phyloP scores from a whole-genome alignment of 352 stramenopile genomes.

The Bremia lactucae region DNA sequence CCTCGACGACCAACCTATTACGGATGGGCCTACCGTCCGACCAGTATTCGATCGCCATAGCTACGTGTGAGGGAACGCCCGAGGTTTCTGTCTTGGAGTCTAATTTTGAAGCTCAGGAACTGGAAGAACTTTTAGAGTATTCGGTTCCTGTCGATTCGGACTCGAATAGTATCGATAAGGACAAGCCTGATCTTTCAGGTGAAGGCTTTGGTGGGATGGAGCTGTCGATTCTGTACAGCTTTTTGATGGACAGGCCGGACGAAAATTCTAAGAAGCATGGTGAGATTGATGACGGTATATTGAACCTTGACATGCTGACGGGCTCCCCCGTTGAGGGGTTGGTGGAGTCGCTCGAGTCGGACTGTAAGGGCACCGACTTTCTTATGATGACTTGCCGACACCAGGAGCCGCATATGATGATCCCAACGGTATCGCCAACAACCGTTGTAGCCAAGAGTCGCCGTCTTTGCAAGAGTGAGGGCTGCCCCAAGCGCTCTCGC shows the following conservation, averaged over 20 bases:
- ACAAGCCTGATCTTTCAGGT: slow-evolving; percentile 67
- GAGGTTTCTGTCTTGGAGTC: slow-evolving; percentile 10
- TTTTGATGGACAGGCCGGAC: slow-evolving; percentile 65
- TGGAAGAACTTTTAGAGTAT: slow-evolving; percentile 69
- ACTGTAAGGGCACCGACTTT: slow-evolving; percentile 65
- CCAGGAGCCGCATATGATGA: slow-evolving; percentile 14
- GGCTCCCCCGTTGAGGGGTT: slow-evolving; percentile 53
- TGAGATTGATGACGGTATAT: slow-evolving; percentile 52
- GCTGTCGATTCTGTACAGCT: slow-evolving; percentile 83
- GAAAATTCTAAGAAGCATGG: slow-evolving; percentile 46
- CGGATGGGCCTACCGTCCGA: slow-evolving; percentile 28
- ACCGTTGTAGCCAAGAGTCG: slow-evolving; percentile 23
- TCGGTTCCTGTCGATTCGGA: slow-evolving; percentile 54
- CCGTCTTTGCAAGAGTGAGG: slow-evolving; percentile 57
- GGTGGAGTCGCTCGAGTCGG: slow-evolving; percentile 61
- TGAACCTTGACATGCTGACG: slow-evolving; percentile 68
- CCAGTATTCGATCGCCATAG: slow-evolving; percentile 18
- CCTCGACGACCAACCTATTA: slow-evolving; percentile 26
- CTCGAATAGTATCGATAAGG: slow-evolving; percentile 39
- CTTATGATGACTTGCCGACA: slow-evolving; percentile 41
- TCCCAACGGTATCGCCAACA: slow-evolving; percentile 5
- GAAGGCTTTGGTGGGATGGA: slow-evolving; percentile 78
- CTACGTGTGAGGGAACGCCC: slow-evolving; percentile 24
- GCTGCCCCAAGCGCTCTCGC: slow-evolving; percentile 81
- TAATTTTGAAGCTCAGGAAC: slow-evolving; percentile 52